A percentile compares a stretch with the other conserved stretches of the same genome.
Evolutionary conservation across 345 rosid genomes (phyloP).

Genomic region (Aquilaria sinensis): DNA sequence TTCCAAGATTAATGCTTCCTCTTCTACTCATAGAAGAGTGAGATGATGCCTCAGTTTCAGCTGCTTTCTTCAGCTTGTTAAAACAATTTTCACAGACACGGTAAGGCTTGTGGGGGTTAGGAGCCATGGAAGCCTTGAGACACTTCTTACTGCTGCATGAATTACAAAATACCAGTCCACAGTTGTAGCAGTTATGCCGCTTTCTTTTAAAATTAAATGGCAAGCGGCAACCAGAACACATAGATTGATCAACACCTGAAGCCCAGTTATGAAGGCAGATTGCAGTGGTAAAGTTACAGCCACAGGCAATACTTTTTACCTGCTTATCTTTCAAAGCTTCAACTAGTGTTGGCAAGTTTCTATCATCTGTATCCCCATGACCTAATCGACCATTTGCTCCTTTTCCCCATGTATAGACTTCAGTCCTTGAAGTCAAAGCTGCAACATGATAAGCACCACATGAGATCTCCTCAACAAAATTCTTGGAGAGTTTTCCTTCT

Average conservation of each 20-base stretch:
- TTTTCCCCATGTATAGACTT: slow-evolving; percentile 54
- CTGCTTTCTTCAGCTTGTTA: slow-evolving; percentile 36
- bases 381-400: slow-evolving; percentile 48
- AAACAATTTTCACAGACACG: slow-evolving; percentile 64
- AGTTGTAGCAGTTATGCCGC: slow-evolving; percentile 69
- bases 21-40: slow-evolving; percentile 71
- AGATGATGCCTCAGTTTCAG: slow-evolving; percentile 24
- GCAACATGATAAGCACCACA: slow-evolving; percentile 47
- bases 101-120: slow-evolving; percentile 44
- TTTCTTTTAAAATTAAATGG: slow-evolving; percentile 43
- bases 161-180: slow-evolving; percentile 54
- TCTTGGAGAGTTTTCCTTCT: slow-evolving; percentile 24
- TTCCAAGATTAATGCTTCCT: slow-evolving; percentile 63
- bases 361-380: slow-evolving; percentile 36
- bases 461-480: slow-evolving; percentile 35
- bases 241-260: slow-evolving; percentile 30
- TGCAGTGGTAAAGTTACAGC: slow-evolving; percentile 39
- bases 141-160: slow-evolving; percentile 53
- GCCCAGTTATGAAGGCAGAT: slow-evolving; percentile 37
- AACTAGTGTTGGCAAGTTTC: slow-evolving; percentile 31
- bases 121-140: slow-evolving; percentile 64
- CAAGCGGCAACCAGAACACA: slow-evolving; percentile 36
- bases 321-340: slow-evolving; percentile 42
- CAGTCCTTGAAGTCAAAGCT: slow-evolving; percentile 34
- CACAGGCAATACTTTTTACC: slow-evolving; percentile 36